Conservation (phyloP, 2,329 filamentous ascomycete genomes). For the Rutstroemia sp. region DNA sequence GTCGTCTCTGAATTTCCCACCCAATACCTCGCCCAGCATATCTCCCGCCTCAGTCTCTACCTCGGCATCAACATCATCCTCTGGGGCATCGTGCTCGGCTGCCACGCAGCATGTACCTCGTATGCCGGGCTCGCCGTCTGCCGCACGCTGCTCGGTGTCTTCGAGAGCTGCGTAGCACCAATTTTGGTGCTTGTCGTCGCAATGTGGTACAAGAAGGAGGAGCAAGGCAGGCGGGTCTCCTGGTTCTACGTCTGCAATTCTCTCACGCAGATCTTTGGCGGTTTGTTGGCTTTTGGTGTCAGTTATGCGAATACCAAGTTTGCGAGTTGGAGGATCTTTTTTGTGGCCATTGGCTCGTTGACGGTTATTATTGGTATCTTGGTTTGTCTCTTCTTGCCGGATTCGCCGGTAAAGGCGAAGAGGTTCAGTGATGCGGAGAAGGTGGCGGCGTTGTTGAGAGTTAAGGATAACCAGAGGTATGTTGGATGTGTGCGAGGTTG, state of each 20-base stretch:
- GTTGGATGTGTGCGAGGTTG: too few relatives aligned
- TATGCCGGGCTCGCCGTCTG: constrained; percentile 16
- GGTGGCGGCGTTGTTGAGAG: background rate
- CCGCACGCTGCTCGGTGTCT: constrained; percentile 24
- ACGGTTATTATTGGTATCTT: constrained; percentile 26
- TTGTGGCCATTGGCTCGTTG: constrained; percentile 17
- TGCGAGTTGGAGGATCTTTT: constrained; percentile 9
- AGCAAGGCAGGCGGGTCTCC: constrained; percentile 8
- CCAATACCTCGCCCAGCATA: constrained; percentile 16
- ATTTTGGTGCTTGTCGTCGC: constrained; percentile 29
- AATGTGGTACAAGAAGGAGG: constrained; percentile 24
- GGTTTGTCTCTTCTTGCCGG: constrained; percentile 40
- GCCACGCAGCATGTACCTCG: constrained; percentile 26
- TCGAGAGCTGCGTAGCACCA: constrained; percentile 25
- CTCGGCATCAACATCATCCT: constrained; percentile 17
- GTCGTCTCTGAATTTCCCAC: constrained; percentile 22
- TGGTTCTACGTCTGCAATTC: background rate
- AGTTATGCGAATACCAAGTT: background rate
- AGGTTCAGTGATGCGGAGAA: background rate
- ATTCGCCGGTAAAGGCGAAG: constrained; percentile 38
- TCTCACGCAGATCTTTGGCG: constrained; percentile 20
- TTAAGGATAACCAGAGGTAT: constrained; percentile 3
- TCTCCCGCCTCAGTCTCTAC: constrained; percentile 19
- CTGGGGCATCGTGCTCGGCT: constrained; percentile 30
- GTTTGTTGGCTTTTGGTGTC: constrained; percentile 27